Conservation (phyloP, 2,329 filamentous ascomycete species). For the Hortaea sp. region DNA sequence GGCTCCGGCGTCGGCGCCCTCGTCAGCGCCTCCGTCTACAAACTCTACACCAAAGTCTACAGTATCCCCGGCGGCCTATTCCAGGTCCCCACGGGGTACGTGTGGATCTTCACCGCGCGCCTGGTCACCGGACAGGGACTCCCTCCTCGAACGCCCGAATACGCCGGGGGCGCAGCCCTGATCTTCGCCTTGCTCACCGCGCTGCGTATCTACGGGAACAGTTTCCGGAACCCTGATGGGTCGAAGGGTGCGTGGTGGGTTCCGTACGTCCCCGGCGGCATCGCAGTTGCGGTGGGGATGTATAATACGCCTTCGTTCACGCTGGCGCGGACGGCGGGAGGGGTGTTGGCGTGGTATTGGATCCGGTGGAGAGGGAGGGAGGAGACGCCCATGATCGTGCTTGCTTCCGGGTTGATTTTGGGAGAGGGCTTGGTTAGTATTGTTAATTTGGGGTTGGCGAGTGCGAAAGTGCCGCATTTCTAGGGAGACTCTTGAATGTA, state of each 20-base stretch:
- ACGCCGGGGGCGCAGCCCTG: constrained; percentile 62
- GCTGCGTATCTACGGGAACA: constrained; percentile 50
- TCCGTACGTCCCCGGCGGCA: constrained; percentile 75
- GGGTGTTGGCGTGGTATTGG: constrained; percentile 72
- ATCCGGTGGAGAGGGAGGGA: constrained; percentile 40
- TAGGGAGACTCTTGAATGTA: constrained; percentile 3
- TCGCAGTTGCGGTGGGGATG: constrained; percentile 94
- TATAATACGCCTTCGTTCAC: constrained; percentile 98
- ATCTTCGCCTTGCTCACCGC: constrained; percentile 65
- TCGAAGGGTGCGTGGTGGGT: constrained; percentile 49
- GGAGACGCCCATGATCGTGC: constrained; percentile 75
- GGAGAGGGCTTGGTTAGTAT: constrained; percentile 90
- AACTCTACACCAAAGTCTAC: constrained; percentile 83
- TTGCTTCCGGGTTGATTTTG: constrained; percentile 81
- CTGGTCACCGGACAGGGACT: constrained; percentile 85
- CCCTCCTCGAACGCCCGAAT: constrained; percentile 72
- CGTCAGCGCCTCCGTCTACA: constrained; percentile 77
- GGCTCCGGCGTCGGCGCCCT: constrained; percentile 79
- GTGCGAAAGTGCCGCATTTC: constrained; percentile 63
- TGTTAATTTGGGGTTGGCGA: constrained; percentile 74
- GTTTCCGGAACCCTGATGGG: constrained; percentile 28
- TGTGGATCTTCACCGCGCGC: constrained; percentile 94
- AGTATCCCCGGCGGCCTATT: constrained; percentile 80
- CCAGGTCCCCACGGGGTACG: constrained; percentile 86
- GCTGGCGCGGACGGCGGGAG: constrained; percentile 74